phyloP scores from a whole-genome alignment of 306 rosid genomes.

The Castanea sativa region DNA sequence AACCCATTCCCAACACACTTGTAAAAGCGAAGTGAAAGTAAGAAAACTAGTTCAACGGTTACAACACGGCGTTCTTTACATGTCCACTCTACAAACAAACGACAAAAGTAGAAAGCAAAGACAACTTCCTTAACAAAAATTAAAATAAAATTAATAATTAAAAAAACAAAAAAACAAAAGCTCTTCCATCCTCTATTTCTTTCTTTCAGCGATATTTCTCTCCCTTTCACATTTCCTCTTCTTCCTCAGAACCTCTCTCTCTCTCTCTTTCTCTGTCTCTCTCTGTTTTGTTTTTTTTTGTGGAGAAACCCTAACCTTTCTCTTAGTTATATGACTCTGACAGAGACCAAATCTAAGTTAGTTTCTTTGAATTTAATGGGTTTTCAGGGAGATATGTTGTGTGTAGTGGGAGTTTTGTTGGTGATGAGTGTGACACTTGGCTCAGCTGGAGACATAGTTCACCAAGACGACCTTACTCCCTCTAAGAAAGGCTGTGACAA shows the following conservation, averaged over 20 bases:
- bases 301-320: conserved; percentile 23
- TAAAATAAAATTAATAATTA: background rate
- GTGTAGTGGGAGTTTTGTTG: conserved; percentile 31
- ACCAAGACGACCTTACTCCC: conserved; percentile 77
- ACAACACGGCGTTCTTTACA: conserved; percentile 22
- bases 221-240: conserved; percentile 22
- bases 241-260: conserved; percentile 18
- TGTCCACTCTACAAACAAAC: conserved; percentile 24
- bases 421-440: conserved; percentile 40
- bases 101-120: conserved; percentile 26
- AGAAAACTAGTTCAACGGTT: conserved; percentile 53
- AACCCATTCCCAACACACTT: background rate
- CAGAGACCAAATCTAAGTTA: conserved; percentile 1
- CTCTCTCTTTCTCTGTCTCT: conserved; percentile 8
- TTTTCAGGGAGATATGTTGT: conserved; percentile 36
- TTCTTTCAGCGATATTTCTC: conserved; percentile 6
- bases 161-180: background rate
- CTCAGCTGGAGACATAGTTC: conserved; percentile 90
- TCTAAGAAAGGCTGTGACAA: conserved; percentile 84
- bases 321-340: background rate
- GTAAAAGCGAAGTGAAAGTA: background rate
- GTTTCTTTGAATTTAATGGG: conserved; percentile 33
- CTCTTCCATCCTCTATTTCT: background rate
- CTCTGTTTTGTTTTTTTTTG: background rate
- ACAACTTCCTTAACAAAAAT: background rate